Evolutionary conservation across 805 yeast species (phyloP).

Genomic region (Suhomyces sp.): DNA sequence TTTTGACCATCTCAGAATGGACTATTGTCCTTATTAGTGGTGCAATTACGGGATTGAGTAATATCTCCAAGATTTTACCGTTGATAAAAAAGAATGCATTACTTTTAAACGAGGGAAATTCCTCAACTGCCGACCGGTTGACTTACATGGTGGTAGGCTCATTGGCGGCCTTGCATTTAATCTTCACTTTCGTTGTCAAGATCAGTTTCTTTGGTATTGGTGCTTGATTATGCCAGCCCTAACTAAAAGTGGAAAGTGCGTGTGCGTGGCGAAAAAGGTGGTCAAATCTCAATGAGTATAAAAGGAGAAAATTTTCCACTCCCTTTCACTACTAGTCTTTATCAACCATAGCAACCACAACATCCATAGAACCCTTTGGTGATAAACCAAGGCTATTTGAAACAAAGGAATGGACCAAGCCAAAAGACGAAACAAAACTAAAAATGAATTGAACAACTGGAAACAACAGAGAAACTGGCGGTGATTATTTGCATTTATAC

Average conservation of each 20-base stretch:
- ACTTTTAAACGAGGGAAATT: slow-evolving; percentile 23
- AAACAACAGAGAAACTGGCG: slow-evolving; percentile 21
- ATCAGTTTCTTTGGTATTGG: slow-evolving; percentile 56
- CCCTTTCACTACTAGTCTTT: too few species aligned
- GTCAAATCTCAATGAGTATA: too few species aligned
- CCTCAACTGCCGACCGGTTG: slow-evolving; percentile 34
- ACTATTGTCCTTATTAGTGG: slow-evolving; percentile 59
- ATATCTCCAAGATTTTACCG: slow-evolving; percentile 46
- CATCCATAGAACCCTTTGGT: too few species aligned
- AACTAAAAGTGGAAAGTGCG: too few species aligned
- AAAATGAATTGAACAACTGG: too few species aligned
- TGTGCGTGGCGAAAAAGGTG: too few species aligned
- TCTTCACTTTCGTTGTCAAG: slow-evolving; percentile 64
- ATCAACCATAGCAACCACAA: slow-evolving; percentile 4
- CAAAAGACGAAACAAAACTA: too few species aligned
- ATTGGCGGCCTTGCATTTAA: slow-evolving; percentile 50
- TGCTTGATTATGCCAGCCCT: slow-evolving; percentile 8
- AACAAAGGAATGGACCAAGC: slow-evolving; percentile 6
- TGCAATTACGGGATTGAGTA: slow-evolving; percentile 57
- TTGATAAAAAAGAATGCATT: slow-evolving; percentile 35
- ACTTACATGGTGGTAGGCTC: slow-evolving; percentile 36
- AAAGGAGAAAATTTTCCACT: slow-evolving; percentile 7
- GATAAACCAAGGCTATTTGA: slow-evolving; percentile 11
- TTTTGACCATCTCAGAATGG: slow-evolving; percentile 62
- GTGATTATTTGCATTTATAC: slow-evolving; percentile 52